Base-by-base conservation (phyloP, 768 basidiomycete genomes). In the Mycena vulgaris region DNA sequence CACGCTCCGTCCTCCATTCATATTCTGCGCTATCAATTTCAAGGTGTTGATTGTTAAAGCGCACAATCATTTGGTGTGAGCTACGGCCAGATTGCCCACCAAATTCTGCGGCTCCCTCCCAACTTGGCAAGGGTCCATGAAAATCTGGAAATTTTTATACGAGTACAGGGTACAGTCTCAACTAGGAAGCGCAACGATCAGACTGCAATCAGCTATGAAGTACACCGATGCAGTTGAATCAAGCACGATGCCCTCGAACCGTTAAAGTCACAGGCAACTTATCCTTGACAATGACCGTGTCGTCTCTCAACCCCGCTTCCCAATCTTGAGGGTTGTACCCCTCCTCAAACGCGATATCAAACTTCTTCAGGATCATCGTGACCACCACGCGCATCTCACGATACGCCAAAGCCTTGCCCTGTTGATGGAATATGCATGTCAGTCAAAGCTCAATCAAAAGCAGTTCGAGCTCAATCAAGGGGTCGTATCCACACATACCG, bases 181-280 rank as follows among this genome's bases (percentile, higher is more conserved):
- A 40, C 39, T 11, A 40, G 39, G 39, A 40, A 40, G 39, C 39
- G 39, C 39, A 40, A 40, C 39, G 39, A 40, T 40, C 39, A 40
- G 39, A 40, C 39, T 40, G 39, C 39, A 40, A 40, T 53, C 30
- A 53, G 51, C 51, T 53, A 53, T 53, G 52, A 55, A 55, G 52
- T 55, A 55, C 52, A 55, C 52, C 52, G 33, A 55, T 55, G 42
- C 52, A 55, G 52, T 55, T 55, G 52, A 55, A 55, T 55, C 31
- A 55, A 55, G 52, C 33, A 55, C 33, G 52, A 55, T 55, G 52
- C 52, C 52, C 52, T 55, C 52, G 52, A 55, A 55, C 42, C 42
- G 42, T 45, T 45, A 45, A 45, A 45, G 42, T 45, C 42, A 45
- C 42, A 45, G 42, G 42, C 42, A 45, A 45, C 42, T 45, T 45